phyloP scores from a whole-genome alignment of 177 flowering plant genomes.

The Vitis hybrid region DNA sequence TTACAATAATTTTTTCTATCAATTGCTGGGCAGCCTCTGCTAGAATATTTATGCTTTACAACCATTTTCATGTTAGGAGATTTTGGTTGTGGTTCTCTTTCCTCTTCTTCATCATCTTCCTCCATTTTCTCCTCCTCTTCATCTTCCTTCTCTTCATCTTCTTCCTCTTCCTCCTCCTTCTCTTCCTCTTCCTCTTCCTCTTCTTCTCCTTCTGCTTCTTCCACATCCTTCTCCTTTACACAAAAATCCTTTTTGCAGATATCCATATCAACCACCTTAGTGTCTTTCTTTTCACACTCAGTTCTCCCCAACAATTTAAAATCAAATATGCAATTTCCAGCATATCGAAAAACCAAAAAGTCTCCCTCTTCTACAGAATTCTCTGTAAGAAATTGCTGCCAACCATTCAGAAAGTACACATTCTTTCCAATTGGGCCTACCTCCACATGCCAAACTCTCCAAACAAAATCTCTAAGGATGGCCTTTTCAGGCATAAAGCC shows the following conservation, averaged over 20 bases:
- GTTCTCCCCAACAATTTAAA: constrained; percentile 16
- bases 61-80: too few relatives aligned
- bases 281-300: constrained; percentile 16
- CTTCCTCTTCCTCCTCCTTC: neutral
- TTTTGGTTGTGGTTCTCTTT: too few relatives aligned
- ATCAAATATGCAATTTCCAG: constrained; percentile 12
- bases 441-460: constrained; percentile 15
- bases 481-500: constrained; percentile 2
- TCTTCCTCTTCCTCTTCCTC: neutral
- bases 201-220: neutral
- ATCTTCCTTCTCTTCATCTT: neutral
- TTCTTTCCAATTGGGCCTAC: neutral
- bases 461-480: constrained; percentile 1
- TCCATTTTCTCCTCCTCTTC: neutral
- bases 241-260: too few relatives aligned
- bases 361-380: constrained; percentile 17
- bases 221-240: neutral
- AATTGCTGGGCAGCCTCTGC: too few relatives aligned
- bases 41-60: too few relatives aligned
- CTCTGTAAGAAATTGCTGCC: constrained; percentile 20
- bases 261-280: neutral
- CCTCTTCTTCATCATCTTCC: too few relatives aligned
- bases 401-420: constrained; percentile 17
- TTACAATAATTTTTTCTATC: too few relatives aligned
- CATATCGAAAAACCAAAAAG: constrained; percentile 20